Evolutionary conservation across 306 rosid species (phyloP), one percentile per base, ranked within the genome.

Genomic region (Elaeagnus macrophylla): DNA sequence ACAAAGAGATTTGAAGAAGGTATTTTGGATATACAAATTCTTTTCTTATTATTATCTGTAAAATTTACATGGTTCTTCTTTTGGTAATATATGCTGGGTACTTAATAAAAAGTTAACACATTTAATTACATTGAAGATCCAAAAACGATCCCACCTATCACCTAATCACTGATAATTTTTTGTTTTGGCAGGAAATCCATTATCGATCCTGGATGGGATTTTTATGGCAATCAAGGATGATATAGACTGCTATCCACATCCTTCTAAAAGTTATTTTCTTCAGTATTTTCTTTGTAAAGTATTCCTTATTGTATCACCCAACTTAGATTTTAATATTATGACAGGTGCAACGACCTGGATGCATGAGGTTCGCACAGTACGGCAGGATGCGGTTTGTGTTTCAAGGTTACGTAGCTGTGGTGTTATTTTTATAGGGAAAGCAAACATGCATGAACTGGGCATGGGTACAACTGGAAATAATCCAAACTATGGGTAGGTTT

Each of bases 381-480:
- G 54, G 15, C 44, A 78, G 72, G 97, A 90, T 68, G 90, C 84
- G 3, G 76, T 58, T 71, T 52, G 76, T 68, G 95, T 86, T 54
- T 74, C 95, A 36, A 83, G 66, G 62, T 69, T 90, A 58, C 94
- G 97, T 42, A 61, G 81, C 62, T 90, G 97, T 47, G 97, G 97
- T 42, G 95, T 79, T 51, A 81, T 90, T 62, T 76, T 90, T 58
- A 37, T 86, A 36, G 97, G 97, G 70, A 90, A 90, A 73, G 91
- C 95, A 67, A 90, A 90, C 68, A 90, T 90, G 97, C 97, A 90
- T 37, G 97, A 90, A 69, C 25, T 86, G 49, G 97, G 97, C 71
- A 83, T 90, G 95, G 97, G 97, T 59, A 83, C 95, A n/a, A 90
- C 97, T 10, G 97, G 97, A 68, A 90, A 83, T 67, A 90, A 90